Conservation (phyloP, 2,329 filamentous ascomycete genomes). For the Leptodontidium sp. region DNA sequence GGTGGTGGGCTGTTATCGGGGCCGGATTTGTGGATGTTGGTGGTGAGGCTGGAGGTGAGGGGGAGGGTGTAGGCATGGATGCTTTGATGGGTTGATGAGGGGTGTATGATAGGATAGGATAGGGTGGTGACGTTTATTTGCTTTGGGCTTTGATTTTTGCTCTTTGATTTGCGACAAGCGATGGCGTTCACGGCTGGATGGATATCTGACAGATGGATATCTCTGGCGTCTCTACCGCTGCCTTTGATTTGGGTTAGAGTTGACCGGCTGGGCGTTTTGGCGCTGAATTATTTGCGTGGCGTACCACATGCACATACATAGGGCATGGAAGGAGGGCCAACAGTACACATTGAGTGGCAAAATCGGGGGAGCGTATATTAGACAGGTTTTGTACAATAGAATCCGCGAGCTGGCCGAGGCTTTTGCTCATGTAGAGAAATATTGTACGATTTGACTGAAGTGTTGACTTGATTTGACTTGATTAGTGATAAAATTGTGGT, state of each 20-base stretch:
- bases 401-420: too few species aligned
- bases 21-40: neutral
- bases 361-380: too few species aligned
- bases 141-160: neutral
- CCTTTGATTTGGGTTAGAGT: neutral
- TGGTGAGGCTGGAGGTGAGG: neutral
- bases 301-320: too few species aligned
- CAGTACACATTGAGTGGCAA: too few species aligned
- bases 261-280: neutral
- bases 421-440: too few species aligned
- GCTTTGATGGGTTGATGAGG: neutral
- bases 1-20: conserved; percentile 73
- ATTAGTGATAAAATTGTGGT: too few species aligned
- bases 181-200: conserved; percentile 5
- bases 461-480: too few species aligned
- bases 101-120: conserved; percentile 8
- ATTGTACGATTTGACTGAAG: too few species aligned
- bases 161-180: neutral
- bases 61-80: neutral
- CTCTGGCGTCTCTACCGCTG: neutral
- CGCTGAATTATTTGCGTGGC: neutral
- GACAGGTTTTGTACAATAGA: too few species aligned
- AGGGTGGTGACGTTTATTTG: neutral
- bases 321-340: too few species aligned
- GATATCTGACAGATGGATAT: neutral